Base-by-base conservation (phyloP, 164 flowering plant species). In the Kalanchoe fedtschenkoi region DNA sequence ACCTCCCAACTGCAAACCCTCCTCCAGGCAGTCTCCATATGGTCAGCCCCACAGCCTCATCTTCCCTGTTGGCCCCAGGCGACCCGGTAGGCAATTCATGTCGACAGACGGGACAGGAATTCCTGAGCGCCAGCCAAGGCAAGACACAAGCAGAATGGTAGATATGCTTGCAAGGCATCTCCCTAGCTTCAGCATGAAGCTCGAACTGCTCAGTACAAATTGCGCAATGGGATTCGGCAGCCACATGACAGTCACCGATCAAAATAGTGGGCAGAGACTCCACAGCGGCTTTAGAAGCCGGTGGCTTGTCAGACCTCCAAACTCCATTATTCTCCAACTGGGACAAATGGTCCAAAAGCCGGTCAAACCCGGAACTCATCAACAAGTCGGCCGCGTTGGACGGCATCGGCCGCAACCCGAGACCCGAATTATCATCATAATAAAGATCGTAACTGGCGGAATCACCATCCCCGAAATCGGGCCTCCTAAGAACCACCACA, bases 331-430 rank as follows among this genome's bases (percentile, higher is more conserved):
- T 37, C 38, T 58, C 41, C 41, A 58, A 34, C 7, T 58, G 41
- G 6, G 61, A 34, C 28, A 58, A 37, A 37, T 58, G 38, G 28
- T 58, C 61, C 16, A 58, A 37, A 32, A 58, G 38, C 3, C 61
- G 22, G 16, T 58, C 61, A 58, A 58, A 34, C 28, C 61, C 61
- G 29, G 61, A 58, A 37, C 41, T 32, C 61, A 58, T 58, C 61
- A 58, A 58, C 28, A 58, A 34, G 2, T 58, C 61, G 34, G 41
- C 38, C 14, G 28, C 61, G 30, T 74, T 73, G 3, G 81, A 62
- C 17, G 97, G 97, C 53, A 91, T 65, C 0, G 93, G 93, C 1
- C 82, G 76, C 17, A 91, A 76, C 0, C 92, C 95, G 4, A 88
- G 68, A 2, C 91, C 96, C 9, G 83, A 69, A 0, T 87, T 90